A percentile compares a stretch with the other conserved stretches of the same genome.
phyloP scores from a whole-genome alignment of 2,329 filamentous ascomycete species.

The Botrytis deweyae region DNA sequence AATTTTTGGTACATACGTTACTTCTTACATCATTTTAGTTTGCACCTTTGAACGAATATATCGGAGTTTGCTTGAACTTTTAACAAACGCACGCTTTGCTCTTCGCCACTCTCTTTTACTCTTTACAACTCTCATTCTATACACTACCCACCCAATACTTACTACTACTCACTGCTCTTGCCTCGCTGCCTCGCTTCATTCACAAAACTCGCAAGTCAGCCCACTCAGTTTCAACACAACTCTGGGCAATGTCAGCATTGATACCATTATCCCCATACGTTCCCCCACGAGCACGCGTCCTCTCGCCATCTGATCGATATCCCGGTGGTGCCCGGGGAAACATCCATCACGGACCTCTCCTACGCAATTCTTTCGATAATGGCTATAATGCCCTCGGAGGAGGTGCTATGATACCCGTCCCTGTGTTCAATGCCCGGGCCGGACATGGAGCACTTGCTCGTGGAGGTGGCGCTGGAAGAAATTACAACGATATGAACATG shows the following conservation, averaged over 20 bases:
- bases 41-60: not conserved
- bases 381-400: constrained; percentile 1
- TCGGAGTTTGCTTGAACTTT: not conserved
- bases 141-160: not conserved
- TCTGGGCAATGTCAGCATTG: constrained; percentile 19
- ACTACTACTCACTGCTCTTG: not conserved
- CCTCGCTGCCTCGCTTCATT: constrained; percentile 1
- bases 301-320: constrained; percentile 19
- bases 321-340: not conserved
- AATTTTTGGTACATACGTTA: constrained; percentile 12
- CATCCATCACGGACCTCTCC: constrained; percentile 13
- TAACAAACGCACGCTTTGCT: not conserved
- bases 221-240: not conserved
- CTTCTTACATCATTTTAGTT: constrained; percentile 8
- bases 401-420: not conserved
- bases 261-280: constrained; percentile 19
- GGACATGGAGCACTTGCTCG: constrained; percentile 11
- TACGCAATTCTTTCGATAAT: constrained; percentile 15
- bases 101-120: not conserved
- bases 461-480: constrained; percentile 5
- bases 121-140: not conserved
- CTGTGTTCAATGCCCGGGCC: constrained; percentile 2
- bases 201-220: not conserved
- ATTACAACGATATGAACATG: constrained; percentile 2
- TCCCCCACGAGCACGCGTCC: constrained; percentile 17